Percentiles rank a stretch among this genome's conserved stretches.
Conservation (phyloP, 768 basidiomycete species). For the Pleurotus citrinopileatus region DNA sequence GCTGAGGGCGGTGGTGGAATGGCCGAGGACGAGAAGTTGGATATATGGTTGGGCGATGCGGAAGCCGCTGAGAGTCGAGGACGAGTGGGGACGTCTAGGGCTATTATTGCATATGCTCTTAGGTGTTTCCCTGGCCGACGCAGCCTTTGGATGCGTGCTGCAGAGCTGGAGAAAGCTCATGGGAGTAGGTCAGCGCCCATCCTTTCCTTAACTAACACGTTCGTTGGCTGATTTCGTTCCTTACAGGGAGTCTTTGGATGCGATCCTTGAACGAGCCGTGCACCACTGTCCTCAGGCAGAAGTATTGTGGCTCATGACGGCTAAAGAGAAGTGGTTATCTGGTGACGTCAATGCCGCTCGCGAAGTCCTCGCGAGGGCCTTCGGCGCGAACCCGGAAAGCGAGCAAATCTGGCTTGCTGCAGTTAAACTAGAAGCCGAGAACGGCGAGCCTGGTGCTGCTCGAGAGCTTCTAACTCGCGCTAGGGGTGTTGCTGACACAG, state of each 20-base stretch:
- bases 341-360: conserved; percentile 92
- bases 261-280: conserved; percentile 79
- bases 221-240: neutral
- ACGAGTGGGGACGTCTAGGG: conserved; percentile 79
- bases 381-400: conserved; percentile 93
- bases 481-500: conserved; percentile 86
- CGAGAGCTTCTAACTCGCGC: conserved; percentile 86
- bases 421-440: conserved; percentile 95
- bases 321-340: conserved; percentile 93
- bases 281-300: conserved; percentile 94
- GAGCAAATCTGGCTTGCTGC: conserved; percentile 98
- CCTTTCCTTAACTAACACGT: neutral
- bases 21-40: conserved; percentile 81
- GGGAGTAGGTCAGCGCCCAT: conserved; percentile 64
- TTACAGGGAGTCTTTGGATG: conserved; percentile 72
- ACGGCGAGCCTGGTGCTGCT: conserved; percentile 85
- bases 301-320: conserved; percentile 96
- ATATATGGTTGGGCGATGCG: conserved; percentile 91
- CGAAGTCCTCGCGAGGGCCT: conserved; percentile 83
- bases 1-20: neutral
- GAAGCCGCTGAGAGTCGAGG: conserved; percentile 75
- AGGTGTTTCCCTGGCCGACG: conserved; percentile 87
- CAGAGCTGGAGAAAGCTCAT: conserved; percentile 89
- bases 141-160: conserved; percentile 87
- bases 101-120: conserved; percentile 87